A percentile compares a stretch with the other conserved stretches of the same genome.
Conservation (phyloP, 1,284 basidiomycete genomes). For the Microbotryum scabiosae region DNA sequence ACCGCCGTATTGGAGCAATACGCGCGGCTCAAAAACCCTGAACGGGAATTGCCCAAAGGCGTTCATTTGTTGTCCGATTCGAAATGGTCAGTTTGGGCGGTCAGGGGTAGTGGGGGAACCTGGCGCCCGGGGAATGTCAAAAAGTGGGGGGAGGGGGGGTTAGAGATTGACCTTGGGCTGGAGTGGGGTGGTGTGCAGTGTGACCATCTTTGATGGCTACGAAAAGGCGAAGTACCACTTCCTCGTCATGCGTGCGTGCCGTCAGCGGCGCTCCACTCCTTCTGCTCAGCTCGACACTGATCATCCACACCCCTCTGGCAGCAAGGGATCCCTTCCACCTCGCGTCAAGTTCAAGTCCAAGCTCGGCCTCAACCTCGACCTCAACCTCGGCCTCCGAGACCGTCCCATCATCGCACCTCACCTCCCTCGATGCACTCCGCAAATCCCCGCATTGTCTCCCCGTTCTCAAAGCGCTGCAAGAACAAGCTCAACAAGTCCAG, state of each 20-base stretch:
- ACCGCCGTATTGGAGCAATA: constrained; percentile 54
- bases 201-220: constrained; percentile 75
- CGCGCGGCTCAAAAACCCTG: constrained; percentile 49
- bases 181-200: constrained; percentile 40
- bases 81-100: constrained; percentile 30
- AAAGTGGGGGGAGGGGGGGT: too few species aligned
- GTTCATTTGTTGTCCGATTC: constrained; percentile 56
- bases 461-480: constrained; percentile 52
- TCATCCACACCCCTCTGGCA: neutral
- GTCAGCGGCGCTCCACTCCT: constrained; percentile 7
- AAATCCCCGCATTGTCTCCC: constrained; percentile 50
- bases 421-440: constrained; percentile 56
- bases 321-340: constrained; percentile 40
- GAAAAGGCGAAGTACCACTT: constrained; percentile 51
- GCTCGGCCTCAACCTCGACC: neutral
- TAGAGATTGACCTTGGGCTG: too few species aligned
- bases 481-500: constrained; percentile 51
- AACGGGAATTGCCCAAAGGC: constrained; percentile 50
- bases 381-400: too few species aligned
- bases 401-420: constrained; percentile 45
- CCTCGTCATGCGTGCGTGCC: constrained; percentile 15
- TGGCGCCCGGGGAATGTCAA: too few species aligned
- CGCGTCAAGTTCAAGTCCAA: constrained; percentile 21
- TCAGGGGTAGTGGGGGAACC: neutral
- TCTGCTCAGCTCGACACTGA: neutral